These are phyloP conservation scores for Apophysomyces ossiformis DNA, from an alignment of 371 early-diverging fungal species.

Conservation along the genomic window DNA sequence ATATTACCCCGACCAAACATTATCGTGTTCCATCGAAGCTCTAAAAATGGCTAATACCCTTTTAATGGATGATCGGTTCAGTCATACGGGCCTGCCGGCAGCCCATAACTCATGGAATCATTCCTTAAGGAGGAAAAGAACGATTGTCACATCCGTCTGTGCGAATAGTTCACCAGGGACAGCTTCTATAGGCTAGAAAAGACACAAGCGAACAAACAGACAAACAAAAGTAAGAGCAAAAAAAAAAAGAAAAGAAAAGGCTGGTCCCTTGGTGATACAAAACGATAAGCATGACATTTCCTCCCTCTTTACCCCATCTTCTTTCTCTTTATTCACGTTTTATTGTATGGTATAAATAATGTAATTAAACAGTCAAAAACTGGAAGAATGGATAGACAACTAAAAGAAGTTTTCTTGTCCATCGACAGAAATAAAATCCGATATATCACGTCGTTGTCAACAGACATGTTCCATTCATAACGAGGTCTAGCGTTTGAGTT, in stretches of 20 bases:
- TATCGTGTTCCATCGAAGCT: constrained; percentile 28
- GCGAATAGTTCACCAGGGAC: background rate
- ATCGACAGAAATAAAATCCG: no score
- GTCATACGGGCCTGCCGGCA: constrained; percentile 1
- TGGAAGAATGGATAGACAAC: background rate
- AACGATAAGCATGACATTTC: background rate
- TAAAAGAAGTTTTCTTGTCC: no score
- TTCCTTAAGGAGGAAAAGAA: background rate
- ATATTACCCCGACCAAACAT: constrained; percentile 15
- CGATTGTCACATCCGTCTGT: background rate
- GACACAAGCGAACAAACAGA: background rate
- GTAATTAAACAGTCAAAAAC: background rate
- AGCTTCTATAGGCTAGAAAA: background rate
- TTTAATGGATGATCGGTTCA: constrained; percentile 22
- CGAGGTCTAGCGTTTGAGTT: no score
- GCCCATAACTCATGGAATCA: constrained; percentile 3
- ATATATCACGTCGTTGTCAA: no score
- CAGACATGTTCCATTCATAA: no score
- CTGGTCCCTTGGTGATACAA: constrained; percentile 6
- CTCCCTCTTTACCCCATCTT: background rate
- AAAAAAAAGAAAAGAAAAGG: background rate
- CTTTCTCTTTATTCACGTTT: background rate
- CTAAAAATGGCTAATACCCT: constrained; percentile 36
- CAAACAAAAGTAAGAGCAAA: background rate
- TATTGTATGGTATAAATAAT: constrained; percentile 1